A percentile compares a stretch with the other conserved stretches of the same genome.
Evolutionary conservation across 768 basidiomycete genomes (phyloP).

Genomic region (Russula earlei): DNA sequence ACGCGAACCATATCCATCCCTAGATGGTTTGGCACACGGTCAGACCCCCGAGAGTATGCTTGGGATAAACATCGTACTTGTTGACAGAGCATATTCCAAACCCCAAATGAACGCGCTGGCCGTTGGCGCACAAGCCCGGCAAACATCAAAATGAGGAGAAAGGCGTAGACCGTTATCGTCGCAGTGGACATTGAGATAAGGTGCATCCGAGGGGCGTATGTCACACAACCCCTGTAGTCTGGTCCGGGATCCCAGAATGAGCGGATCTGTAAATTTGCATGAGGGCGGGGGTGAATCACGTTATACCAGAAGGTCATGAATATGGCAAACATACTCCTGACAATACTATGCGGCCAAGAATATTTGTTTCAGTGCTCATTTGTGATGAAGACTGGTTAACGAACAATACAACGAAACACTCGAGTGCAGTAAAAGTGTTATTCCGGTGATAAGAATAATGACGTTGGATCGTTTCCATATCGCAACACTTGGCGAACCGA

Average conservation of each 20-base stretch:
- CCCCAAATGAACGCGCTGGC: not conserved
- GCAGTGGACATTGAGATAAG: not conserved
- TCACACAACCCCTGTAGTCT: slow-evolving; percentile 1
- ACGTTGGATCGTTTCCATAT: not conserved
- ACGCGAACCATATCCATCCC: slow-evolving; percentile 11
- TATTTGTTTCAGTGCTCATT: not conserved
- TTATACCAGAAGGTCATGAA: too few relatives aligned
- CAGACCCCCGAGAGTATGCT: not conserved
- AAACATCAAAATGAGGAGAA: slow-evolving; percentile 3
- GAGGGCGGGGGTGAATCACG: too few relatives aligned
- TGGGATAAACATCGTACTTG: not conserved
- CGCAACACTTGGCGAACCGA: not conserved
- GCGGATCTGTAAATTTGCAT: too few relatives aligned
- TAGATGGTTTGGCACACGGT: not conserved
- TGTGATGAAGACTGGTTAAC: not conserved
- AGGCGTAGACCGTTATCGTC: not conserved
- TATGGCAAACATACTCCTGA: not conserved
- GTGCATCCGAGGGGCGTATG: not conserved
- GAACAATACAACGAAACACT: not conserved
- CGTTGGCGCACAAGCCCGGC: not conserved
- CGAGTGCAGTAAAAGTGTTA: not conserved
- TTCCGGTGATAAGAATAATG: not conserved
- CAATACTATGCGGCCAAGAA: not conserved
- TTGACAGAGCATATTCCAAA: slow-evolving; percentile 3
- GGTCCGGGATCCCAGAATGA: not conserved